Conservation (phyloP, 139 green algal species). For the Chlorella sp. region DNA sequence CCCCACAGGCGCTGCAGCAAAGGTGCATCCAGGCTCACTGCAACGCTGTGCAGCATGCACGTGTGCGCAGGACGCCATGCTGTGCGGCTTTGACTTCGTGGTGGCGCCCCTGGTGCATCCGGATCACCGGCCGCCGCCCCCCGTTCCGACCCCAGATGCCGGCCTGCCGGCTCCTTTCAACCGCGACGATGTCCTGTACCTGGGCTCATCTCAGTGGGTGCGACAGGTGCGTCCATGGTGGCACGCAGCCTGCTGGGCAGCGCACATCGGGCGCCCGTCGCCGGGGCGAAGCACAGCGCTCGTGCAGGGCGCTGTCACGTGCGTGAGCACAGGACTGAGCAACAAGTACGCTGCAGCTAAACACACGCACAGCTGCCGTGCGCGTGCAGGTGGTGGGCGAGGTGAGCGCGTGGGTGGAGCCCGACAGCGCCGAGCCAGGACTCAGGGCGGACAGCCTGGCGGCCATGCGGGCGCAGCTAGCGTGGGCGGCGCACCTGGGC, state of each 20-base stretch:
- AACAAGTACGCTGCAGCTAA: too few relatives aligned
- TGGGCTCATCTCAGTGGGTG: constrained; percentile 54
- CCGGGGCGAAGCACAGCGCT: too few relatives aligned
- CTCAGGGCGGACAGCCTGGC: constrained; percentile 41
- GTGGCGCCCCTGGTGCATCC: constrained; percentile 67
- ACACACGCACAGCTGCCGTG: too few relatives aligned
- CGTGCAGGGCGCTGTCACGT: too few relatives aligned
- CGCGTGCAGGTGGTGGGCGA: constrained; percentile 67
- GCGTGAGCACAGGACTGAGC: too few relatives aligned
- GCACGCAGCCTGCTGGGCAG: too few relatives aligned
- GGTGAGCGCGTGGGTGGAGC: constrained; percentile 74
- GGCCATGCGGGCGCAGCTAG: constrained; percentile 76
- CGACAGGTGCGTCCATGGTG: constrained; percentile 66
- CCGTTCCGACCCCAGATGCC: constrained; percentile 1
- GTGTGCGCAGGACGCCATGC: constrained; percentile 42
- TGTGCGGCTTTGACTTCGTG: constrained; percentile 89
- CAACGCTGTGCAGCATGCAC: too few relatives aligned
- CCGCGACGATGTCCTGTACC: constrained; percentile 61
- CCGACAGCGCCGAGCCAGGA: constrained; percentile 42
- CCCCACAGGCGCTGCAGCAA: too few relatives aligned
- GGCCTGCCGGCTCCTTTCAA: constrained; percentile 44
- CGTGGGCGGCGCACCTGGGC: constrained; percentile 86
- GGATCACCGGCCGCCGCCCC: constrained; percentile 25
- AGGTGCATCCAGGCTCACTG: too few relatives aligned
- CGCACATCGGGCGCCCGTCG: too few relatives aligned